phyloP scores from a whole-genome alignment of 257 asterid genomes.

The Agastache rugosa region DNA sequence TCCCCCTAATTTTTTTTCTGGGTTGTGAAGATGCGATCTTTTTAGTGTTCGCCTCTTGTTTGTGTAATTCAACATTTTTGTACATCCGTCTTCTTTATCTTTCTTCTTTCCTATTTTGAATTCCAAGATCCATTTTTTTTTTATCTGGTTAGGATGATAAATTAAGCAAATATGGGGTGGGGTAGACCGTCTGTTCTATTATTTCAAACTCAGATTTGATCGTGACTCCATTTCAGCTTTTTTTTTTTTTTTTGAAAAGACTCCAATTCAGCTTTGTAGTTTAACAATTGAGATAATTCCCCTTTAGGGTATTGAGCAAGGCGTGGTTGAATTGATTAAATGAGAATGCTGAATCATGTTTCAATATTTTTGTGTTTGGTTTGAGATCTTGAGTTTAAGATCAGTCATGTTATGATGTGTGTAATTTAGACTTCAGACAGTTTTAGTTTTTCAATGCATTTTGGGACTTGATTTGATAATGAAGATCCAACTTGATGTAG shows the following conservation, averaged over 20 bases:
- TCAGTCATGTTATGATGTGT: conserved; percentile 30
- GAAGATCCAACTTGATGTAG: conserved; percentile 35
- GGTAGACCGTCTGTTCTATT: conserved; percentile 18
- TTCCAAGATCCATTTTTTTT: conserved; percentile 35
- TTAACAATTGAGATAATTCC: conserved; percentile 31
- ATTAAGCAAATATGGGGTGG: conserved; percentile 36
- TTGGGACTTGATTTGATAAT: conserved; percentile 28
- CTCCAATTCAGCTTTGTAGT: conserved; percentile 23
- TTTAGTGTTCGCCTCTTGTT: conserved; percentile 26
- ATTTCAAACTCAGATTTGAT: conserved; percentile 6
- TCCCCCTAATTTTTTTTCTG: conserved; percentile 1
- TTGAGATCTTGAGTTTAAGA: conserved; percentile 24
- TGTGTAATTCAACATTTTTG: conserved; percentile 9
- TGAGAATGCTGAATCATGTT: conserved; percentile 27
- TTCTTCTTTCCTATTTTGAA: not conserved
- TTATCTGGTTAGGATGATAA: conserved; percentile 20
- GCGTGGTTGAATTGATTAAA: conserved; percentile 31
- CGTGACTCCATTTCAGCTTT: conserved; percentile 13
- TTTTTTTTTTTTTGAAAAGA: too few species aligned
- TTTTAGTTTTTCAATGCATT: conserved; percentile 8
- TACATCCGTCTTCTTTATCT: not conserved
- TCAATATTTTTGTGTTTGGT: conserved; percentile 22
- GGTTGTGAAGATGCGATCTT: conserved; percentile 36
- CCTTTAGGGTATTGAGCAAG: conserved; percentile 9
- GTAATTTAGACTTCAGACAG: not conserved